These are phyloP conservation scores for Kwoniella shandongensis DNA, from an alignment of 768 basidiomycete species.

Conservation along the genomic window DNA sequence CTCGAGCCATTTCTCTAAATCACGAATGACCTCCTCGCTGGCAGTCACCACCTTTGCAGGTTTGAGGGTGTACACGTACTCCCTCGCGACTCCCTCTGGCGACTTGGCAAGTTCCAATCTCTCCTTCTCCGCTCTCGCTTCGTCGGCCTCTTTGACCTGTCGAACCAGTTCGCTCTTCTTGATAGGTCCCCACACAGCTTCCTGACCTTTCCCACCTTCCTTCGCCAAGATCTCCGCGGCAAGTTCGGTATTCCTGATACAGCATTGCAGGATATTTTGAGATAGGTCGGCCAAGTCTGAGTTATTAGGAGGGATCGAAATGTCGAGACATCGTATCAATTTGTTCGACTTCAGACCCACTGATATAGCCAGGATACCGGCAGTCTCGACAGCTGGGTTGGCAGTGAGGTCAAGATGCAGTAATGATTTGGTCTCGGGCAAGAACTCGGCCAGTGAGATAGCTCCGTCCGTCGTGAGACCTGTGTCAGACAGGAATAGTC, in stretches of 20 bases:
- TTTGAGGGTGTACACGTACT: slow-evolving; percentile 51
- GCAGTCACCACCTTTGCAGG: slow-evolving; percentile 43
- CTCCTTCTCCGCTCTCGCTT: slow-evolving; percentile 45
- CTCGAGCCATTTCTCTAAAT: slow-evolving; percentile 37
- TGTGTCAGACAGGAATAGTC: slow-evolving; percentile 86
- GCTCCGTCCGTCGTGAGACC: slow-evolving; percentile 77
- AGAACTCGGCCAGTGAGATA: slow-evolving; percentile 92
- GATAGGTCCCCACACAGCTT: slow-evolving; percentile 57
- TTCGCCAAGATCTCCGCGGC: slow-evolving; percentile 51
- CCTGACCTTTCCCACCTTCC: slow-evolving; percentile 51
- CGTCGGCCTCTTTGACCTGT: slow-evolving; percentile 54
- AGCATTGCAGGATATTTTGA: slow-evolving; percentile 83
- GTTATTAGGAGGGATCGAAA: slow-evolving; percentile 75
- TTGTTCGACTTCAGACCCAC: slow-evolving; percentile 78
- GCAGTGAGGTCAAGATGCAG: slow-evolving; percentile 87
- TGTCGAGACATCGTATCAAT: slow-evolving; percentile 84
- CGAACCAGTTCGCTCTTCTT: slow-evolving; percentile 53
- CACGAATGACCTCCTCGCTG: slow-evolving; percentile 34
- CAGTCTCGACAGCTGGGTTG: slow-evolving; percentile 73
- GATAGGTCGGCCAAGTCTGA: slow-evolving; percentile 63
- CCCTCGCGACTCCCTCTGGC: slow-evolving; percentile 47
- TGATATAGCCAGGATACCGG: slow-evolving; percentile 88
- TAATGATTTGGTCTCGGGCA: slow-evolving; percentile 82
- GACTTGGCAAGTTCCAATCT: slow-evolving; percentile 36
- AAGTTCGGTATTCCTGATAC: slow-evolving; percentile 89